phyloP scores from a whole-genome alignment of 192 early-diverging fungal species.

The Diversispora eburnea region DNA sequence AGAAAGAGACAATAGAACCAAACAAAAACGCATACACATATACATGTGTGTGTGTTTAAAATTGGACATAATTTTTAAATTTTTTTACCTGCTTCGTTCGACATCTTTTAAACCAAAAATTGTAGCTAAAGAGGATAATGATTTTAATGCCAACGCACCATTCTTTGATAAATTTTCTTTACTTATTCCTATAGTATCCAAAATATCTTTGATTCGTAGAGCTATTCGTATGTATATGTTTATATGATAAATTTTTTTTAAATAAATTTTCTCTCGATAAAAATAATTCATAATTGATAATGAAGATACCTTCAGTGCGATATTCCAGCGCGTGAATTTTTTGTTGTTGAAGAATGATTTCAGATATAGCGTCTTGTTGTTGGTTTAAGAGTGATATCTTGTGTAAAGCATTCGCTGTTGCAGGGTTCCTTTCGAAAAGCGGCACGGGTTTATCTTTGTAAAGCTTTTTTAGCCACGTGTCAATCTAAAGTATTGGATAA shows the following conservation, averaged over 20 bases:
- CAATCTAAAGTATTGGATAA: not conserved
- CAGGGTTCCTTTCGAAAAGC: not conserved
- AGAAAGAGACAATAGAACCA: too few species aligned
- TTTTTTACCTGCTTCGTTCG: slow-evolving; percentile 14
- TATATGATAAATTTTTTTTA: not conserved
- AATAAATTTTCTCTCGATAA: too few species aligned
- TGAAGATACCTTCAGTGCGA: not conserved
- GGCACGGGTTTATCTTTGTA: slow-evolving; percentile 3
- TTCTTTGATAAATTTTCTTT: slow-evolving; percentile 1
- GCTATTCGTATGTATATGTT: not conserved
- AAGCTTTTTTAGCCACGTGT: not conserved
- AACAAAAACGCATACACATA: too few species aligned
- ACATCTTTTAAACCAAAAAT: not conserved
- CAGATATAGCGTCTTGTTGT: not conserved
- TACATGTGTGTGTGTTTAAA: too few species aligned
- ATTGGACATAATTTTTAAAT: not conserved
- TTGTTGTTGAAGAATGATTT: not conserved
- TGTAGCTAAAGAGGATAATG: not conserved
- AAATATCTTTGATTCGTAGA: slow-evolving; percentile 2
- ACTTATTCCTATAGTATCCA: not conserved
- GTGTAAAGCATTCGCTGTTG: not conserved
- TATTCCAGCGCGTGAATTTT: not conserved
- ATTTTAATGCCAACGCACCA: not conserved
- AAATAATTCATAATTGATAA: not conserved
- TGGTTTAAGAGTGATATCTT: not conserved